These are phyloP conservation scores for Letharia lupina DNA, from an alignment of 495 filamentous ascomycete genomes.

Conservation along the genomic window DNA sequence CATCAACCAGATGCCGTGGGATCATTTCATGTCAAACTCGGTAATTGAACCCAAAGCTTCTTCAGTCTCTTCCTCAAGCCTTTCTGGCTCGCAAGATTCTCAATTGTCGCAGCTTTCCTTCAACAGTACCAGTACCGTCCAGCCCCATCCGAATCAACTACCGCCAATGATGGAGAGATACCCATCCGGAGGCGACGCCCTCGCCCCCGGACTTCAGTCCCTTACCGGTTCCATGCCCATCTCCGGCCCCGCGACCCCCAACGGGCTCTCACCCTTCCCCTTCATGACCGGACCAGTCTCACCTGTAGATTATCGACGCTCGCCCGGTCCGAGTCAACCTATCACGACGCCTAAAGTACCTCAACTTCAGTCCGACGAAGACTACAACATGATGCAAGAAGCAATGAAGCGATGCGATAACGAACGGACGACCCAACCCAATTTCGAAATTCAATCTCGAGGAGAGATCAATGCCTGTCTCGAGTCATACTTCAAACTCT, in stretches of 20 bases:
- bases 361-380: conserved; percentile 42
- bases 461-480: conserved; percentile 79
- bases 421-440: conserved; percentile 75
- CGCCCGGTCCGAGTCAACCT: conserved; percentile 55
- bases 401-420: conserved; percentile 72
- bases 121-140: conserved; percentile 43
- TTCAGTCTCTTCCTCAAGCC: conserved; percentile 55
- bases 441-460: conserved; percentile 76
- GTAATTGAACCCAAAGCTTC: conserved; percentile 59
- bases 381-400: conserved; percentile 70
- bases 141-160: conserved; percentile 50
- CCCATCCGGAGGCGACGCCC: conserved; percentile 47
- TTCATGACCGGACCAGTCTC: conserved; percentile 67
- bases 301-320: conserved; percentile 58
- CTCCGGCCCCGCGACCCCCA: conserved; percentile 67
- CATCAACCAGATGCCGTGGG: conserved; percentile 84
- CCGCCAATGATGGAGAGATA: conserved; percentile 61
- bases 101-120: conserved; percentile 48
- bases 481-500: conserved; percentile 91
- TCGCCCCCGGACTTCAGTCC: conserved; percentile 56
- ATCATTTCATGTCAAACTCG: conserved; percentile 61
- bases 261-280: conserved; percentile 69
- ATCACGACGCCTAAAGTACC: conserved; percentile 58
- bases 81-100: conserved; percentile 59
- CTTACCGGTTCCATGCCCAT: conserved; percentile 60